Evolutionary conservation across 2,329 filamentous ascomycete genomes (phyloP).

Genomic region (Colletotrichum sp.): DNA sequence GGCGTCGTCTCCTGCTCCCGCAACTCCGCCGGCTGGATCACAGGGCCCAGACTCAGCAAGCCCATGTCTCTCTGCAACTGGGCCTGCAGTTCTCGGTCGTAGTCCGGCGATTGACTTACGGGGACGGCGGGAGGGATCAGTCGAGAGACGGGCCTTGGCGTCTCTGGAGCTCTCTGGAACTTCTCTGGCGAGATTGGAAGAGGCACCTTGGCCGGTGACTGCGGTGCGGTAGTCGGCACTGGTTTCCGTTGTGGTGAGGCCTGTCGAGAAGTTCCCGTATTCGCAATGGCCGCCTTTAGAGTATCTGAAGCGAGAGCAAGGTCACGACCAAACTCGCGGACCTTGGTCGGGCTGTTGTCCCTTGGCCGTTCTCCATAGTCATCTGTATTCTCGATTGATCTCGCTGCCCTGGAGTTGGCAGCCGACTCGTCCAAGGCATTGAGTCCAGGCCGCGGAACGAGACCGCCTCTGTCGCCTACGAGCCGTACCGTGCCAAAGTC

Average conservation of each 20-base stretch:
- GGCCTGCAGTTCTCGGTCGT: constrained; percentile 65
- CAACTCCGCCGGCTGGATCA: constrained; percentile 30
- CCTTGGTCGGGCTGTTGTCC: constrained; percentile 58
- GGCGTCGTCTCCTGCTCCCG: constrained; percentile 16
- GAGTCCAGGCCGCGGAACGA: constrained; percentile 61
- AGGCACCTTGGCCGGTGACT: constrained; percentile 65
- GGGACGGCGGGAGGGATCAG: constrained; percentile 50
- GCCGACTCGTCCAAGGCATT: constrained; percentile 81
- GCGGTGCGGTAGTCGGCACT: constrained; percentile 39
- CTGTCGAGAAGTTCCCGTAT: constrained; percentile 57
- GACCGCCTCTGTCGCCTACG: constrained; percentile 68
- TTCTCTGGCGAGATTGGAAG: constrained; percentile 66
- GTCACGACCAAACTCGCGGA: constrained; percentile 48
- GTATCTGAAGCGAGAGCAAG: constrained; percentile 52
- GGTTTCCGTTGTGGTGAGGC: constrained; percentile 66
- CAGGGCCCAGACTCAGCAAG: constrained; percentile 55
- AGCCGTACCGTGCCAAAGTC: constrained; percentile 96
- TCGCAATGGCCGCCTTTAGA: constrained; percentile 55
- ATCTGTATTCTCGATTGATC: constrained; percentile 51
- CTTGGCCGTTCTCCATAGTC: constrained; percentile 59
- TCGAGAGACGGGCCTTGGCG: constrained; percentile 50
- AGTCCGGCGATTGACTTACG: constrained; percentile 59
- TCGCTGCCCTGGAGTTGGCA: constrained; percentile 74
- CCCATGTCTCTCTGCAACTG: constrained; percentile 69
- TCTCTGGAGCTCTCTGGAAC: constrained; percentile 40